Evolutionary conservation across 768 basidiomycete genomes (phyloP).

Genomic region (Tephrocybe sp.): DNA sequence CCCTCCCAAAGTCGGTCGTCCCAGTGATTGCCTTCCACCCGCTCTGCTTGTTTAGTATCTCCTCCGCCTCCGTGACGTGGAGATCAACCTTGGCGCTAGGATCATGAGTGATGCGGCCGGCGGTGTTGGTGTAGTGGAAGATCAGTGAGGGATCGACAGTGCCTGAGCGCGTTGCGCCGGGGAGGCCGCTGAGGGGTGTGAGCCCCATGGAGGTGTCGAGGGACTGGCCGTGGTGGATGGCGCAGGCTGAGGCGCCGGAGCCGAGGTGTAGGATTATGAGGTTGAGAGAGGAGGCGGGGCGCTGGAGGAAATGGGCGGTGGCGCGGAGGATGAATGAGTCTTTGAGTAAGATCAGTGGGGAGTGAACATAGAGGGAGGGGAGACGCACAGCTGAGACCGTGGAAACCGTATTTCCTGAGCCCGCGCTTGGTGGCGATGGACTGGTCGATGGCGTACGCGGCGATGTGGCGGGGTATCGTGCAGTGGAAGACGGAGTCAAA

Average conservation of each 20-base stretch:
- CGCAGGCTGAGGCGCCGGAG: constrained; percentile 85
- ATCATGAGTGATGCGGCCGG: constrained; percentile 55
- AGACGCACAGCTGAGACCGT: constrained; percentile 72
- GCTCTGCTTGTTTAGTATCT: constrained; percentile 71
- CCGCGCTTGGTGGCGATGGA: constrained; percentile 60
- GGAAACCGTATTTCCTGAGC: constrained; percentile 89
- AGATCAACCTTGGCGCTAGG: constrained; percentile 43
- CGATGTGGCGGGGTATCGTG: constrained; percentile 72
- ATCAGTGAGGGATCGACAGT: constrained; percentile 83
- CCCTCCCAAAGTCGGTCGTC: constrained; percentile 78
- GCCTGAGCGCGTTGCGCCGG: constrained; percentile 86
- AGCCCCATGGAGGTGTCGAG: constrained; percentile 92
- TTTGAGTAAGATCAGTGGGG: constrained; percentile 20
- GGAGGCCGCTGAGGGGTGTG: constrained; percentile 84
- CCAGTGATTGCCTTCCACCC: constrained; percentile 82
- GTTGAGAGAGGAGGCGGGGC: constrained; percentile 54
- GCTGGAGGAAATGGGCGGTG: constrained; percentile 58
- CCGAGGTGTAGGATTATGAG: constrained; percentile 87
- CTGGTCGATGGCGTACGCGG: constrained; percentile 77
- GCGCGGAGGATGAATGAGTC: constrained; percentile 69
- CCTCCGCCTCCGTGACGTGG: constrained; percentile 64
- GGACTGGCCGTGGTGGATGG: constrained; percentile 69
- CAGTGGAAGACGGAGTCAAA: constrained; percentile 90
- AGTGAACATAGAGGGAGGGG: not conserved
- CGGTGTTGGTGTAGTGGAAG: constrained; percentile 74